Evolutionary conservation across 129 eudicot genomes (phyloP).

Genomic region (Pittosporum tobira): DNA sequence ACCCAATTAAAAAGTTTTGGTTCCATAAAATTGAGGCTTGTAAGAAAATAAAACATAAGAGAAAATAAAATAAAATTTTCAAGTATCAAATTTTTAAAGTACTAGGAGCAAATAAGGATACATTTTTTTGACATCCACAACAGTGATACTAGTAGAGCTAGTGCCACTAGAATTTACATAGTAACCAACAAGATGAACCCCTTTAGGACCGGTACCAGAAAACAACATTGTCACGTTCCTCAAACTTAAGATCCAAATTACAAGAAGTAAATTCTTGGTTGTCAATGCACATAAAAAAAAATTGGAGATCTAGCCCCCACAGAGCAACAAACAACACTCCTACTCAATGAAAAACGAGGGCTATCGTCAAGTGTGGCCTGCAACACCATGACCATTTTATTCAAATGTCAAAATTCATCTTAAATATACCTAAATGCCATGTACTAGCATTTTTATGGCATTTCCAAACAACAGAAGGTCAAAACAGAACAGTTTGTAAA

Average conservation of each 20-base stretch:
- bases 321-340: conserved; percentile 20
- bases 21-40: too few species aligned
- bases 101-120: background rate
- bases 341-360: too few species aligned
- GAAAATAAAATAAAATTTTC: too few species aligned
- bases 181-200: conserved; percentile 25
- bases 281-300: conserved; percentile 21
- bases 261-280: conserved; percentile 16
- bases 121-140: too few species aligned
- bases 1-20: too few species aligned
- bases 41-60: too few species aligned
- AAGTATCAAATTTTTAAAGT: background rate
- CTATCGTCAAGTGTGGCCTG: conserved; percentile 29
- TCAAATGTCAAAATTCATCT: too few species aligned
- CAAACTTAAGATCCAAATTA: conserved; percentile 25
- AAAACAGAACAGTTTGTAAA: background rate
- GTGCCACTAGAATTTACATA: conserved; percentile 6
- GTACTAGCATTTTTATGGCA: too few species aligned
- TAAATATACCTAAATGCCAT: too few species aligned
- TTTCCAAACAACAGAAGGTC: too few species aligned
- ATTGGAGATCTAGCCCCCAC: conserved; percentile 20
- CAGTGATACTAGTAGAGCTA: background rate
- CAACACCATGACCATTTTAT: background rate
- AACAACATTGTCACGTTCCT: conserved; percentile 15
- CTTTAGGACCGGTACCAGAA: conserved; percentile 19